These are phyloP conservation scores for Carex arenaria DNA, from an alignment of 202 grass and related monocot species.

Conservation along the genomic window DNA sequence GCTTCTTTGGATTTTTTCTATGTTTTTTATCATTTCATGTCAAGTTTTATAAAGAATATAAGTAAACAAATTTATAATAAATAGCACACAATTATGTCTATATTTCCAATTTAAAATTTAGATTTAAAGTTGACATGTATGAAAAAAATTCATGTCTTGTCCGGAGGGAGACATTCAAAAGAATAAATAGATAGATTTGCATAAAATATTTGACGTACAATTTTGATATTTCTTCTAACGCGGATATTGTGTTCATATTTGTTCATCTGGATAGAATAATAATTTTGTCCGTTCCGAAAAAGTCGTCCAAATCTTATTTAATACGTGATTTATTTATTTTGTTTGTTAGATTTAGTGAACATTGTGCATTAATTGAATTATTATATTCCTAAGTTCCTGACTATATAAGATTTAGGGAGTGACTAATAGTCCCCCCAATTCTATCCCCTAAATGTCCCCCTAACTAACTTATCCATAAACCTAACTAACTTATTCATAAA, in stretches of 20 bases:
- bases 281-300: neutral
- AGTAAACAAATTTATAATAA: neutral
- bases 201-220: neutral
- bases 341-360: no score
- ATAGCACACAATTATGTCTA: neutral
- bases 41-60: neutral
- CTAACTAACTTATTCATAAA: no score
- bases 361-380: no score
- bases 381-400: no score
- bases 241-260: neutral
- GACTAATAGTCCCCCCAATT: no score
- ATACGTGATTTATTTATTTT: no score
- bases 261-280: no score
- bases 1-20: neutral
- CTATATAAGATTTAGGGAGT: no score
- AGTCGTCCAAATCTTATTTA: no score
- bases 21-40: neutral
- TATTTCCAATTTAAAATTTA: neutral
- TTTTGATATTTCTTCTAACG: neutral
- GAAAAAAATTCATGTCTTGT: no score
- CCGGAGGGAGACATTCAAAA: neutral
- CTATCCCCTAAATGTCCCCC: no score
- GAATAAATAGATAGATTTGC: neutral
- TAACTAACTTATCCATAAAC: no score
- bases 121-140: neutral